Evolutionary conservation across 805 yeast genomes (phyloP).

Genomic region (Saccharomycopsis olivae): DNA sequence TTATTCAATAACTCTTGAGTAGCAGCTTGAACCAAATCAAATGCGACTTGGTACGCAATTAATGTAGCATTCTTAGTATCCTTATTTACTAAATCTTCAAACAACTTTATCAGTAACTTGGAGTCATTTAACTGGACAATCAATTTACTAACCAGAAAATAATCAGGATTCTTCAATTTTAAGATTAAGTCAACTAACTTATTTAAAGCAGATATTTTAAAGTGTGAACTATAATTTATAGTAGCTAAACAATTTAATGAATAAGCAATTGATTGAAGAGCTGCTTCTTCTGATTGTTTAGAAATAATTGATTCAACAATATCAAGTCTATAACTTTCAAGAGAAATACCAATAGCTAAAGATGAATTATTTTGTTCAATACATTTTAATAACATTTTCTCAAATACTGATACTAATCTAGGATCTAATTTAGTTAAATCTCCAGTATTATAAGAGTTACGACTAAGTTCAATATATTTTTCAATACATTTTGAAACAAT

Average conservation of each 20-base stretch:
- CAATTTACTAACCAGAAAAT: conserved; percentile 73
- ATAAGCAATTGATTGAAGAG: conserved; percentile 53
- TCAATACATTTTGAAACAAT: conserved; percentile 90
- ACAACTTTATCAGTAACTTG: conserved; percentile 55
- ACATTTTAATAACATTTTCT: conserved; percentile 79
- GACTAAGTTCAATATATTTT: conserved; percentile 60
- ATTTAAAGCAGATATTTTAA: conserved; percentile 55
- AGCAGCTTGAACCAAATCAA: conserved; percentile 85
- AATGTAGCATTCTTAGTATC: conserved; percentile 32
- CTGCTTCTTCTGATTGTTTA: conserved; percentile 31
- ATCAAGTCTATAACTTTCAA: conserved; percentile 83
- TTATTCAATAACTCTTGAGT: conserved; percentile 75
- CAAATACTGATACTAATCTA: conserved; percentile 62
- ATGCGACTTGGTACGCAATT: conserved; percentile 86
- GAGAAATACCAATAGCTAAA: conserved; percentile 81
- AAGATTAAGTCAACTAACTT: conserved; percentile 53
- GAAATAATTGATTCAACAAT: conserved; percentile 52
- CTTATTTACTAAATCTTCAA: conserved; percentile 43
- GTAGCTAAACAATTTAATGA: conserved; percentile 59
- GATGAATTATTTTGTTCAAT: conserved; percentile 57
- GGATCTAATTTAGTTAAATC: conserved; percentile 37
- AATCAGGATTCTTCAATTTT: conserved; percentile 57
- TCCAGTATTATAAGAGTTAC: conserved; percentile 32
- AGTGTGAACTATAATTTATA: conserved; percentile 51
- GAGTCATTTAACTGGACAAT: conserved; percentile 81